Evolutionary conservation across 768 basidiomycete genomes (phyloP), one percentile per base, ranked within the genome.

Genomic region (Chalciporus piperatus): DNA sequence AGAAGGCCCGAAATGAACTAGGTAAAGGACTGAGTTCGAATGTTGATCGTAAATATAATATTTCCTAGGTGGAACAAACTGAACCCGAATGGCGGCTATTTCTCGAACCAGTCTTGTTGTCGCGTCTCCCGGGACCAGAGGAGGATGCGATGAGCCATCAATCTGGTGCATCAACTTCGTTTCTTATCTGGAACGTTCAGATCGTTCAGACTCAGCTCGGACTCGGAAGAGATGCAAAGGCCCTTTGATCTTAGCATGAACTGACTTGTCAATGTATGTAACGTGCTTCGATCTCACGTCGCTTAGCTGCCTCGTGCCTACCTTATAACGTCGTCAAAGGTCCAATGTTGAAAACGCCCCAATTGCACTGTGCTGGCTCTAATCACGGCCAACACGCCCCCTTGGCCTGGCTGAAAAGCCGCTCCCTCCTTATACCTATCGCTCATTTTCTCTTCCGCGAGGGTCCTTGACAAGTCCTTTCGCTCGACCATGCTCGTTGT

Each of bases 401-500:
- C 53, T 50, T 48, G 66, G 69, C 51, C 58, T 55, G 69, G 69
- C 56, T 56, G 42, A 20, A 46, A 32, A 45, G 38, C 57, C 58
- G 38, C 30, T 50, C 54, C 38, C 52, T 62, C 64, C 43, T 60
- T 67, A 57, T 59, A 61, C 57, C 58, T 57, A 12, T 46, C 38
- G 30, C 25, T 47, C 52, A 33, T 56, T 48, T 7, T 41, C 30
- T 41, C 52, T 47, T 45, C 50, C 46, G 54, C 50, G 45, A 52
- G 67, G 69, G 67, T 69, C 69, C 67, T 69, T 69, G 55, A 52
- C 60, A 65, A 69, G 67, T 70, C 69, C 69, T 64, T 41, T 56
- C 48, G 32, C 47, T 56, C 47, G 41, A 70, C 68, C 70, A 89
- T 89, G 89, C 78, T 89, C 60, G 79, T 77, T 66, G 65, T 87